Base-by-base conservation (phyloP, 371 early-diverging fungal species). In the Mortierella sp. region DNA sequence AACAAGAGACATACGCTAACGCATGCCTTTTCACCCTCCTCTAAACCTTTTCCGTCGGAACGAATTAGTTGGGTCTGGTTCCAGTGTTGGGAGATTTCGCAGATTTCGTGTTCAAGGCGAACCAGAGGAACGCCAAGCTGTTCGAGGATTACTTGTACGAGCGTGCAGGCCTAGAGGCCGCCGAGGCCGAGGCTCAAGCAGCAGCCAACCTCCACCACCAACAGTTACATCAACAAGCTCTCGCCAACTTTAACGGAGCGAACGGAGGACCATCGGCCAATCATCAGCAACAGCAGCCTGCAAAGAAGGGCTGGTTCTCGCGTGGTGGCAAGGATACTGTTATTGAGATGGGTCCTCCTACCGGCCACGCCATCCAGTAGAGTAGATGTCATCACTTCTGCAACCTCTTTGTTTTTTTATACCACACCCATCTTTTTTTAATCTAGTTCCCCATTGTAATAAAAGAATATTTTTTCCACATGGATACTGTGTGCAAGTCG, bases 91-190 rank as follows among this genome's bases (percentile, higher is more conserved):
- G 86, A 14, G 86, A 86, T 41, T 6, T 82, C n/a, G 72, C 38
- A 32, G 86, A 86, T 70, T 86, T 86, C 38, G 27, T 82, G 60
- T 86, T 79, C 80, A 86, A 86, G 75, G 79, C 77, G 0, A 86
- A 86, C 35, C 72, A 74, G 73, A 79, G 44, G 76, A 86, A 86
- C 56, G 82, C 82, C 51, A 76, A 72, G 60, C 41, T 82, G 18
- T 86, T 86, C 51, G 86, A 86, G n/a, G 77, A 48, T 18, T 79
- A 35, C 70, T 38, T 86, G 38, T 82, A 79, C 11, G 79, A 82
- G 65, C 82, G 82, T 55, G 86, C 86, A 43, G 79, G 77, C 0
- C 1, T 8, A 0, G 44, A 76, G 41, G 77, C 71, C 0, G 82
- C 71, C 11, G 73, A 72, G 24, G 78, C 41, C 29, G 72, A 82